Evolutionary conservation across 2,329 filamentous ascomycete genomes (phyloP).

Genomic region (Microsporum canis): DNA sequence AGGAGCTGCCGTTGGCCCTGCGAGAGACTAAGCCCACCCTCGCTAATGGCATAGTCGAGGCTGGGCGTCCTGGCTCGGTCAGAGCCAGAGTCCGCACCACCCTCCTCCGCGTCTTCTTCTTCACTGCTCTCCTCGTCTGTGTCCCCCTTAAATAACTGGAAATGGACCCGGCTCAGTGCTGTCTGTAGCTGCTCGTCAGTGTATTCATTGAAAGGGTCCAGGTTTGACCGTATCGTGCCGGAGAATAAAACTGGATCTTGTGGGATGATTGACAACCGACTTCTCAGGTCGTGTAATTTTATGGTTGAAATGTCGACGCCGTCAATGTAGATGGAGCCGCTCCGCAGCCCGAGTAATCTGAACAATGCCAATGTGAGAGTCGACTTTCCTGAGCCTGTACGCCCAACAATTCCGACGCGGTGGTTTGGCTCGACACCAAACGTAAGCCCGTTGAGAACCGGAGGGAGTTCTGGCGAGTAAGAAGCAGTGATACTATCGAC

Average conservation of each 20-base stretch:
- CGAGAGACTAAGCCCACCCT: constrained; percentile 49
- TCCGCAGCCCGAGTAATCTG: constrained; percentile 78
- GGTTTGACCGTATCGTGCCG: constrained; percentile 81
- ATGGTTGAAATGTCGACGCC: constrained; percentile 78
- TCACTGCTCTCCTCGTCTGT: neutral
- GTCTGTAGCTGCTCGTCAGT: constrained; percentile 97
- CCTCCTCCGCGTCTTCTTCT: neutral
- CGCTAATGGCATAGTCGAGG: constrained; percentile 1
- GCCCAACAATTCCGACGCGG: constrained; percentile 90
- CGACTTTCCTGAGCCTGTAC: constrained; percentile 90
- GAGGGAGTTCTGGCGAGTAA: constrained; percentile 77
- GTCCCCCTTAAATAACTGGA: neutral
- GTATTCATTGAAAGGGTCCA: constrained; percentile 86
- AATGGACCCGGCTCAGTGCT: constrained; percentile 43
- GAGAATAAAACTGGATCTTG: constrained; percentile 95
- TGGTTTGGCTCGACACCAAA: constrained; percentile 78
- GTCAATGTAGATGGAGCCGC: constrained; percentile 52
- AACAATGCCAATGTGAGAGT: constrained; percentile 90
- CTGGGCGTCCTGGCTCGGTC: neutral
- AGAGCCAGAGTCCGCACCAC: neutral
- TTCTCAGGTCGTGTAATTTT: constrained; percentile 73
- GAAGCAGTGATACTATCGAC: constrained; percentile 84
- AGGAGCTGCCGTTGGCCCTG: constrained; percentile 57
- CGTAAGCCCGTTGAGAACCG: constrained; percentile 82
- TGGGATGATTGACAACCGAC: constrained; percentile 87